Evolutionary conservation across 257 asterid genomes (phyloP).

Genomic region (Penstemon eatonii): DNA sequence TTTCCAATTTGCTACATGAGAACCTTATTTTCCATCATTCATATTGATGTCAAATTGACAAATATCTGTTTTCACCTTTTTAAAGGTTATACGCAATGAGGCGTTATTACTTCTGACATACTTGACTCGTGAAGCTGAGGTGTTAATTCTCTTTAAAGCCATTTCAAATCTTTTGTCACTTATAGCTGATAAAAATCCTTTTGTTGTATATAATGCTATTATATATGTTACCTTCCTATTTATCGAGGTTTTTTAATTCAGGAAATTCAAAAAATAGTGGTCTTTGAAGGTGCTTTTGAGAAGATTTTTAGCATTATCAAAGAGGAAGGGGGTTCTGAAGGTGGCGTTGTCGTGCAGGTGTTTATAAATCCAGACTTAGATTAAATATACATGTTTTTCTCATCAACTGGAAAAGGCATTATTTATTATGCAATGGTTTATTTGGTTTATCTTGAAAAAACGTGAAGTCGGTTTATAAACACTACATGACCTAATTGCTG

Average conservation of each 20-base stretch:
- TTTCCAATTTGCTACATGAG: slow-evolving; percentile 21
- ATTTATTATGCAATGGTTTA: neutral
- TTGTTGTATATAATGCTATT: neutral
- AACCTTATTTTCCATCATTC: slow-evolving; percentile 10
- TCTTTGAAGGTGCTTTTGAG: slow-evolving; percentile 97
- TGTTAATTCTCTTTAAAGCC: slow-evolving; percentile 31
- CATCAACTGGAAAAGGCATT: neutral
- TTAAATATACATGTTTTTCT: slow-evolving; percentile 3
- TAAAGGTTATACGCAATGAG: slow-evolving; percentile 87
- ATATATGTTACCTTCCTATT: slow-evolving; percentile 11
- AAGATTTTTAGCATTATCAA: slow-evolving; percentile 85
- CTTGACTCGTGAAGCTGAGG: slow-evolving; percentile 99
- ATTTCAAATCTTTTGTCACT: neutral
- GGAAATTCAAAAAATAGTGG: slow-evolving; percentile 98
- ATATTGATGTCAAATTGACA: slow-evolving; percentile 14
- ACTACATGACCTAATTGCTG: slow-evolving; percentile 13
- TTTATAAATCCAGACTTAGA: slow-evolving; percentile 15
- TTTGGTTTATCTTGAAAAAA: neutral
- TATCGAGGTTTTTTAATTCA: slow-evolving; percentile 35
- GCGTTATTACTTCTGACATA: slow-evolving; percentile 82
- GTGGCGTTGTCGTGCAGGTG: slow-evolving; percentile 99
- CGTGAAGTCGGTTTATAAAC: slow-evolving; percentile 11
- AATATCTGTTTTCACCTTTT: slow-evolving; percentile 13
- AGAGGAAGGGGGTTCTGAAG: slow-evolving; percentile 98
- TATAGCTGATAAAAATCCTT: neutral